Evolutionary conservation across 306 rosid species (phyloP), one percentile per base, ranked within the genome.

Genomic region (Trifolium pratense): DNA sequence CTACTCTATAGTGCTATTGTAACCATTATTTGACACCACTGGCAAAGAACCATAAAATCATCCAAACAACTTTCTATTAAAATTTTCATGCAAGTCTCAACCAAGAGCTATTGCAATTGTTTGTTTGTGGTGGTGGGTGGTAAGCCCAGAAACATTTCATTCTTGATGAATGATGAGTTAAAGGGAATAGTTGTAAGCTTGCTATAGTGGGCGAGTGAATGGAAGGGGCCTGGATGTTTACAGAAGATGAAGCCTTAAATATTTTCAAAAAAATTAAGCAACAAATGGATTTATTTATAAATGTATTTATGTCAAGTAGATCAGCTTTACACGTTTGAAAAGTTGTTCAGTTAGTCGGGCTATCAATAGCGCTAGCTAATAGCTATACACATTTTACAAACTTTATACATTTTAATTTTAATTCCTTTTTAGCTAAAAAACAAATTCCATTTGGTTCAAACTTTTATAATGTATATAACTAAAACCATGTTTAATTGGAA

Each of bases 401-500:
- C 75, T 56, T 70, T 48, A 16, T 49, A 31, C 61, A 37, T 62
- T 68, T 68, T 40, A 15, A 66, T 68, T 61, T 68, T 21, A 10
- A 69, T 43, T 40, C 15, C 29, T 45, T 66, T 40, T 23, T 8
- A 57, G 21, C 12, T 31, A 68, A 74, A 68, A 1, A 13, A 26
- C 21, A 20, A 56, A 56, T 16, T 31, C 46, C 8, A 46, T 68
- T 78, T 62, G 49, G 12, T 68, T 45, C 12, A 59, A 26, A 37
- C 37, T 56, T 74, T 55, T 74, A 3, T 18, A 5, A 29, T 58
- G 3, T 64, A 39, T 58, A 9, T 46, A 36, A 18, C 48, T 3
- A 68, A 46, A n/a, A 53, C 57, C 39, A 74, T 12, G 71, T 59
- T 68, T 81, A 76, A 10, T 61, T 66, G 46, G 45, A 56, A 57